Base-by-base conservation (phyloP, 352 stramenopile genomes). In the Blastocystis sp. region DNA sequence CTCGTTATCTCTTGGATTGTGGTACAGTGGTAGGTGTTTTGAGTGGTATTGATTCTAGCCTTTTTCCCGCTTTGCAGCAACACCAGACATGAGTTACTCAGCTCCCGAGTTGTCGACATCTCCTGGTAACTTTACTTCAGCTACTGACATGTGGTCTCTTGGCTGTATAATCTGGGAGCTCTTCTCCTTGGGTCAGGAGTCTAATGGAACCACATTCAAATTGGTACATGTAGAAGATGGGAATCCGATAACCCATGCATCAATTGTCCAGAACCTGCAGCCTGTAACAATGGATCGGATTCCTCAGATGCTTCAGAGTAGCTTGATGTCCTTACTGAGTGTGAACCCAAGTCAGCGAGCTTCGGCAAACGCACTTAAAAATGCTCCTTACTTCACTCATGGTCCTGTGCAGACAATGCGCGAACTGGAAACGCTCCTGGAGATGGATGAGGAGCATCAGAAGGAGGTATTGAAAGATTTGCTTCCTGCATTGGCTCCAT, bases 181-280 rank as follows among this genome's bases (percentile, higher is more conserved):
- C 22, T 96, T 96, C 84, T 92, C 94, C 33, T 91, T 93, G 4
- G 92, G 93, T 3, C 92, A 93, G 40, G 66, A 89, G 42, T 92
- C 93, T 0, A 93, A 95, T 80, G 94, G 94, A 9, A 93, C 93
- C 44, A 93, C 93, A 19, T 94, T 94, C 35, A 93, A 94, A 0
- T 93, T 95, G 56, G 90, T 96, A 11, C 93, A 95, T 68, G 92
- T 95, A 27, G 91, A 91, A 51, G 94, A 96, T 70, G 93, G 93
- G 48, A 96, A 96, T 91, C 94, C 93, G 66, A 94, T 95, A 92
- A 95, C 93, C 0, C 92, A 96, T 89, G 92, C 92, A 27, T 95
- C 95, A 91, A 95, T 95, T 78, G 93, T 95, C 30, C 73, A 66
- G 73, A 84, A 84, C 37, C n/a, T 84, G 69, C 93, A 94, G 90